A percentile compares a stretch with the other conserved stretches of the same genome.
These are phyloP conservation scores for Cutaneotrichosporon sp. DNA, from an alignment of 1,284 basidiomycete genomes.

Conservation along the genomic window DNA sequence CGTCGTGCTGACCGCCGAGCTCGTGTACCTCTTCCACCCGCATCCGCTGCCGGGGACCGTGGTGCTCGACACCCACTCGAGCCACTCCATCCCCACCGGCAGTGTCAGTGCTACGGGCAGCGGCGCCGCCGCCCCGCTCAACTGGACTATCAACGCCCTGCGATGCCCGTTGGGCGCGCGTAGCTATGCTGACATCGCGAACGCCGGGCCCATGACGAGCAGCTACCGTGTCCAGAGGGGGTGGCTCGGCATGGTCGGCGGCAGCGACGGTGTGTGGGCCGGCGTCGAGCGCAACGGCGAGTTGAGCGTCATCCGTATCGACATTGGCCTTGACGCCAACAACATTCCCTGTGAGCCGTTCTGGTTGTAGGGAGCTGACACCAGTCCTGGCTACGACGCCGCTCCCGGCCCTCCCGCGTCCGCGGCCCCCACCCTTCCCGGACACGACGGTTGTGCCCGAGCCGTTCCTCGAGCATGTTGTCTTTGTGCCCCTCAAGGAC, in stretches of 20 bases:
- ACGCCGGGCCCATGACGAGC: slow-evolving; percentile 8
- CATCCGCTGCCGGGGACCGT: slow-evolving; percentile 21
- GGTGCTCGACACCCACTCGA: slow-evolving; percentile 21
- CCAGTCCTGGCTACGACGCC: slow-evolving; percentile 36
- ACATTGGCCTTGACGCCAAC: slow-evolving; percentile 34
- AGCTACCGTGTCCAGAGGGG: slow-evolving; percentile 26
- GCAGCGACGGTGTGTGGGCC: slow-evolving; percentile 41
- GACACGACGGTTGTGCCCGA: slow-evolving; percentile 5
- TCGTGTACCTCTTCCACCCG: slow-evolving; percentile 35
- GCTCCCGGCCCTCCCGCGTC: slow-evolving; percentile 33
- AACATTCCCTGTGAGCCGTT: slow-evolving; percentile 34
- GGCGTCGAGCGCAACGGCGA: slow-evolving; percentile 35
- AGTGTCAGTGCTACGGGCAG: slow-evolving; percentile 13
- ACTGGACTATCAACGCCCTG: slow-evolving; percentile 35
- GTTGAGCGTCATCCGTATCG: slow-evolving; percentile 31
- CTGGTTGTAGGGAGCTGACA: slow-evolving; percentile 11
- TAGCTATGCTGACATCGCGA: slow-evolving; percentile 20
- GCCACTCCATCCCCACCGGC: slow-evolving; percentile 13
- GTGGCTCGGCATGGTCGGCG: slow-evolving; percentile 40
- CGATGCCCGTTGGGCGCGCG: slow-evolving; percentile 26
- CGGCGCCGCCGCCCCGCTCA: slow-evolving; percentile 16
- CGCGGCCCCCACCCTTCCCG: slow-evolving; percentile 7
- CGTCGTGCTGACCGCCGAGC: slow-evolving; percentile 31
- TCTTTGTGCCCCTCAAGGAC: slow-evolving; percentile 20
- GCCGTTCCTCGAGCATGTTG: slow-evolving; percentile 16